Evolutionary conservation across 257 asterid species (phyloP), one percentile per base, ranked within the genome.

Genomic region (Phtheirospermum japonicum): DNA sequence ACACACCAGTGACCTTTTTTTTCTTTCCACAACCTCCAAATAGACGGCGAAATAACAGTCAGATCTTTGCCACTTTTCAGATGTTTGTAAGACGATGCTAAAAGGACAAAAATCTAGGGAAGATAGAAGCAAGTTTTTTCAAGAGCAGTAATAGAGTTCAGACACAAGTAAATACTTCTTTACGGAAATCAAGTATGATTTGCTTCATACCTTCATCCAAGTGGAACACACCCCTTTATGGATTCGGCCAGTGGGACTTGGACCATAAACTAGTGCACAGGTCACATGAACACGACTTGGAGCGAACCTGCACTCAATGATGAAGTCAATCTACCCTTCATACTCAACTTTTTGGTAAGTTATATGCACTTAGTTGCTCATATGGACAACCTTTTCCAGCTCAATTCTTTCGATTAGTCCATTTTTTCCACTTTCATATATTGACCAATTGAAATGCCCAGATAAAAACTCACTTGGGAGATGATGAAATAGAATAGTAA

Each of bases 141-240:
- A 4, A 60, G 69, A 33, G 57, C 54, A 54, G 11, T n/a, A 13
- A 57, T n/a, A 43, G 46, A 59, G 9, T 11, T 30, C 9, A 53
- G 50, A 59, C 14, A 31, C 4, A 32, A 56, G 36, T 14, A 52
- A 9, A 46, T 30, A 57, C 5, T 39, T 18, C 42, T 37, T 26
- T 19, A 39, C 9, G 14, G 46, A 16, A 28, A 36, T 16, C 7
- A 63, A 46, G 34, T 17, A 20, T 4, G 4, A 13, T 50, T 61
- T 23, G n/a, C 46, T 61, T 19, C 70, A 51, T 75, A 84, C 95
- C 90, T 87, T 81, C 95, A 87, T 87, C 95, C 95, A 87, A 51
- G 94, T 84, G 8, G 95, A 87, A 79, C 93, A 87, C 63, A 87
- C 88, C 52, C 95, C 95, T 73, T 79, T 82, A 63, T 87, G 95